phyloP scores from a whole-genome alignment of 2,329 filamentous ascomycete species.

The Hysterium pulicare region DNA sequence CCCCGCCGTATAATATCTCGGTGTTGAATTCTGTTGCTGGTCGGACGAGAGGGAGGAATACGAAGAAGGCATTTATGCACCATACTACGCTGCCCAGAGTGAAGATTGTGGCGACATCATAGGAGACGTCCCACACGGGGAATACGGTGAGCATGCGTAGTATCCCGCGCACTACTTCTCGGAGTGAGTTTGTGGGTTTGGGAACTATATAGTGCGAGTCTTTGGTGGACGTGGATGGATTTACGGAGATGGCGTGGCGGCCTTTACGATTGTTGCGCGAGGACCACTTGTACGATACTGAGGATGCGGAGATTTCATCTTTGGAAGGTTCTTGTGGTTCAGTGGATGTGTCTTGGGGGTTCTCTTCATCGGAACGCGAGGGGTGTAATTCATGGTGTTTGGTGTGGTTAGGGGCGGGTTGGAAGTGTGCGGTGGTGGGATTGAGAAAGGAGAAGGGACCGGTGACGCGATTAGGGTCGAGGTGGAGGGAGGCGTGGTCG shows the following conservation, averaged over 20 bases:
- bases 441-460: constrained; percentile 50
- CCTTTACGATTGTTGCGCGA: constrained; percentile 46
- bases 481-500: constrained; percentile 15
- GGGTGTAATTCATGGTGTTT: constrained; percentile 4
- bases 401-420: constrained; percentile 7
- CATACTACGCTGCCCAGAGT: constrained; percentile 48
- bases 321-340: not conserved
- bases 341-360: not conserved
- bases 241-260: constrained; percentile 36
- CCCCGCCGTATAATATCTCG: constrained; percentile 55
- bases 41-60: constrained; percentile 56
- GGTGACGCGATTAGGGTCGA: constrained; percentile 19
- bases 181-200: constrained; percentile 28
- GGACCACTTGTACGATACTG: constrained; percentile 35
- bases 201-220: constrained; percentile 27
- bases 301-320: not conserved
- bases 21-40: constrained; percentile 54
- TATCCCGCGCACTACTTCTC: constrained; percentile 37
- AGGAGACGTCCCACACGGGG: constrained; percentile 58
- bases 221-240: constrained; percentile 7
- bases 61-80: constrained; percentile 59
- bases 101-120: constrained; percentile 53
- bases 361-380: constrained; percentile 1
- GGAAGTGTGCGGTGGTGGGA: constrained; percentile 45
- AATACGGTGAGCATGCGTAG: constrained; percentile 49